Conservation (phyloP, 2,329 filamentous ascomycete genomes). For the Corniculantispora saksenae region DNA sequence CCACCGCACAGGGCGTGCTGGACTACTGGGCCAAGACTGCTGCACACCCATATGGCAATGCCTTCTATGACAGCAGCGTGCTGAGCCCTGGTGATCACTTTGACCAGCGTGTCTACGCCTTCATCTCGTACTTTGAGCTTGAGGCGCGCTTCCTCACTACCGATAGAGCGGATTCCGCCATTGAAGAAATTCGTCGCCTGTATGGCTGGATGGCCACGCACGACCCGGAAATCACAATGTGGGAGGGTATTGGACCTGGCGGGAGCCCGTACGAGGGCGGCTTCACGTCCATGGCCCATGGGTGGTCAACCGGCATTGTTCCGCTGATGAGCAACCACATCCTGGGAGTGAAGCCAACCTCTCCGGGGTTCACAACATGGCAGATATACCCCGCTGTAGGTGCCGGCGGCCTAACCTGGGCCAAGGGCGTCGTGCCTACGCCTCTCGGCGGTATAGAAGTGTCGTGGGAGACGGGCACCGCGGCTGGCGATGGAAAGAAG, state of each 20-base stretch:
- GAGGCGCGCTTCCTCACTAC: constrained; percentile 45
- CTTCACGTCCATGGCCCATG: constrained; percentile 52
- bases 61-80: constrained; percentile 51
- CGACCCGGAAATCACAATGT: constrained; percentile 50
- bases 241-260: constrained; percentile 50
- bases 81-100: constrained; percentile 35
- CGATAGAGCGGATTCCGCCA: constrained; percentile 35
- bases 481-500: constrained; percentile 8
- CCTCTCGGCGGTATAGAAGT: constrained; percentile 29
- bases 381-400: constrained; percentile 37
- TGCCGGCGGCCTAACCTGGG: constrained; percentile 41
- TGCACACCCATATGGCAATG: constrained; percentile 46
- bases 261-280: constrained; percentile 46
- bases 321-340: constrained; percentile 48
- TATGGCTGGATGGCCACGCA: constrained; percentile 52
- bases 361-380: constrained; percentile 46
- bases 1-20: constrained; percentile 37
- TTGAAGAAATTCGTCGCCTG: constrained; percentile 47
- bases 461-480: constrained; percentile 20
- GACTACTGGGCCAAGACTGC: constrained; percentile 40
- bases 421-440: constrained; percentile 45
- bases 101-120: constrained; percentile 50
- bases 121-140: constrained; percentile 55
- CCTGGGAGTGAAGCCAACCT: constrained; percentile 46
- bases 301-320: constrained; percentile 53